Evolutionary conservation across 2,329 filamentous ascomycete genomes (phyloP), one percentile per base, ranked within the genome.

Genomic region (Pochonia chlamydosporia): DNA sequence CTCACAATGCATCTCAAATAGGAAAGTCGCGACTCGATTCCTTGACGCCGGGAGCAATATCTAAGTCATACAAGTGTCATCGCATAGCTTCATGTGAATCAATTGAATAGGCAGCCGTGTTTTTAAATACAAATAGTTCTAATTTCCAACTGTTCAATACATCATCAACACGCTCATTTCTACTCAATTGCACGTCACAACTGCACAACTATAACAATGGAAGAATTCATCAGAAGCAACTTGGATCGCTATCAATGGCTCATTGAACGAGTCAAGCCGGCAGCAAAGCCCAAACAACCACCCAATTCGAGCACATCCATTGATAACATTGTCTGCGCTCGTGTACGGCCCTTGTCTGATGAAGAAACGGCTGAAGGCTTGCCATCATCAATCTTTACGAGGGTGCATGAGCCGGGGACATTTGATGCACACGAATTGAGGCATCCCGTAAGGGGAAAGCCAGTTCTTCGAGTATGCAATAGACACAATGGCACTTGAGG

Each of bases 401-500:
- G 64, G 1, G 3, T 21, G 1, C 40, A 24, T 3, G 30, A 55
- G 8, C 44, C 51, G 2, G 58, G 59, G 9, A 55, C 58, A 0
- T 47, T 69, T 3, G 67, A 71, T 44, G 44, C 69, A 5, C 68
- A 71, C 40, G 66, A 70, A 51, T 52, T 71, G 7, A 61, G 63
- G 16, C 57, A 58, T 23, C 58, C 61, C 5, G 56, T 63, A 7
- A 58, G 59, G 28, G 65, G 64, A 0, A 55, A 54, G 18, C 62
- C 68, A 1, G 49, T 55, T 2, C 50, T 71, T 24, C 64, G 56
- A 25, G 65, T 64, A 42, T 43, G 53, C 35, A 3, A 13, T 13
- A 28, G 26, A 28, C 7, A 13, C 7, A 13, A 28, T 13, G 1
- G 3, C 3, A 7, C 1, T n/a, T n/a, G n/a, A n/a, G n/a, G n/a